Percentiles rank a stretch among this genome's conserved stretches.
Evolutionary conservation across 2,329 filamentous ascomycete genomes (phyloP).

Genomic region (Colletotrichum filicis): DNA sequence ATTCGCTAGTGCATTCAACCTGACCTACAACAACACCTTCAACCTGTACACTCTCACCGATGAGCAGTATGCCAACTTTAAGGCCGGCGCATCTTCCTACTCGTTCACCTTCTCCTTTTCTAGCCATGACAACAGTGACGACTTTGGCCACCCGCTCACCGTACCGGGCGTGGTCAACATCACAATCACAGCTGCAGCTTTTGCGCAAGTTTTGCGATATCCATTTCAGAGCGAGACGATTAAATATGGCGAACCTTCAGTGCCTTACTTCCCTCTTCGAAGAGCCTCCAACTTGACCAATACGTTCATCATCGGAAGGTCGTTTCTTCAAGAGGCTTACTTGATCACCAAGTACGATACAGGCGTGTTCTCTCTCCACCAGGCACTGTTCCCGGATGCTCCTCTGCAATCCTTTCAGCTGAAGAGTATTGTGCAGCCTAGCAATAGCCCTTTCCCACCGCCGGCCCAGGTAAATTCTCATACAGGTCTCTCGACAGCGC

Average conservation of each 20-base stretch:
- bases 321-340: slow-evolving; percentile 77
- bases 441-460: slow-evolving; percentile 58
- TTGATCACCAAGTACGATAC: slow-evolving; percentile 67
- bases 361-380: slow-evolving; percentile 63
- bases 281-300: slow-evolving; percentile 59
- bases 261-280: slow-evolving; percentile 75
- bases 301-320: slow-evolving; percentile 69
- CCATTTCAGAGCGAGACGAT: slow-evolving; percentile 58
- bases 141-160: slow-evolving; percentile 60
- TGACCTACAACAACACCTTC: slow-evolving; percentile 72
- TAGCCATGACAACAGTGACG: slow-evolving; percentile 63
- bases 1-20: slow-evolving; percentile 72
- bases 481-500: slow-evolving; percentile 49
- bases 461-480: slow-evolving; percentile 30
- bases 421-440: slow-evolving; percentile 53
- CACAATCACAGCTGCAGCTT: slow-evolving; percentile 62
- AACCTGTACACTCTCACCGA: slow-evolving; percentile 73
- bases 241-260: slow-evolving; percentile 53
- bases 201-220: slow-evolving; percentile 61
- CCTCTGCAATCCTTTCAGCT: slow-evolving; percentile 53
- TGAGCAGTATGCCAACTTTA: slow-evolving; percentile 62
- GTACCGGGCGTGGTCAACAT: slow-evolving; percentile 66
- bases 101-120: slow-evolving; percentile 68
- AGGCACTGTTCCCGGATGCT: slow-evolving; percentile 62
- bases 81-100: slow-evolving; percentile 52